Conservation (phyloP, 805 yeast genomes). For the Spathaspora girioi region DNA sequence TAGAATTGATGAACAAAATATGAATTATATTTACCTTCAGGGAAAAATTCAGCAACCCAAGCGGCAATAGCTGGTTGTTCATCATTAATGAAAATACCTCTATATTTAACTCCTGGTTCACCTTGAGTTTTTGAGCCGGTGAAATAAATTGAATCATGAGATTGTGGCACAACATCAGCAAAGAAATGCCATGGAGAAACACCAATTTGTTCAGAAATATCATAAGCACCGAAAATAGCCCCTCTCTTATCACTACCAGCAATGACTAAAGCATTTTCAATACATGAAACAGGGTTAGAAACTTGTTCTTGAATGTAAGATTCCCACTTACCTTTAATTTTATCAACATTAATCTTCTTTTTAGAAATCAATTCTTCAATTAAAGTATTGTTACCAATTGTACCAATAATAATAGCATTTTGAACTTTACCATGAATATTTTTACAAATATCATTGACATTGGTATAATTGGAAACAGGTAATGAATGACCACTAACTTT, state of each 20-base stretch:
- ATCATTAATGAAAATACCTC: conserved; percentile 16
- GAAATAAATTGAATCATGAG: conserved; percentile 9
- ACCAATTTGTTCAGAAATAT: conserved; percentile 14
- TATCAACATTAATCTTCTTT: conserved; percentile 7
- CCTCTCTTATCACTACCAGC: conserved; percentile 19
- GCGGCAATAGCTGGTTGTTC: conserved; percentile 15
- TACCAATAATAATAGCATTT: conserved; percentile 13
- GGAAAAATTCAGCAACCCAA: conserved; percentile 12
- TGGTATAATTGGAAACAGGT: conserved; percentile 4
- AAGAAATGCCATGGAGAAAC: conserved; percentile 16
- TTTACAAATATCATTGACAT: conserved; percentile 3
- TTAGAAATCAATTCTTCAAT: conserved; percentile 8
- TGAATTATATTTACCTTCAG: conserved; percentile 9
- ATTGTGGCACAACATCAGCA: conserved; percentile 12
- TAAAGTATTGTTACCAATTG: conserved; percentile 10
- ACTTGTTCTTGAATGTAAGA: conserved; percentile 9
- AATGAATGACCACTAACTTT: conserved; percentile 10
- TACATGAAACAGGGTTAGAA: conserved; percentile 3
- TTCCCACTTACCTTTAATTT: conserved; percentile 15
- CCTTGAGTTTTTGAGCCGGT: conserved; percentile 8
- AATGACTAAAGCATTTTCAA: conserved; percentile 10
- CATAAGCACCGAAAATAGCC: conserved; percentile 13
- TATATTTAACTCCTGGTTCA: conserved; percentile 14
- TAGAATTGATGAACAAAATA: conserved; percentile 15
- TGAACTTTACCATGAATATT: background rate